phyloP scores from a whole-genome alignment of 148 eudicot genomes.

The Cornus kousa region DNA sequence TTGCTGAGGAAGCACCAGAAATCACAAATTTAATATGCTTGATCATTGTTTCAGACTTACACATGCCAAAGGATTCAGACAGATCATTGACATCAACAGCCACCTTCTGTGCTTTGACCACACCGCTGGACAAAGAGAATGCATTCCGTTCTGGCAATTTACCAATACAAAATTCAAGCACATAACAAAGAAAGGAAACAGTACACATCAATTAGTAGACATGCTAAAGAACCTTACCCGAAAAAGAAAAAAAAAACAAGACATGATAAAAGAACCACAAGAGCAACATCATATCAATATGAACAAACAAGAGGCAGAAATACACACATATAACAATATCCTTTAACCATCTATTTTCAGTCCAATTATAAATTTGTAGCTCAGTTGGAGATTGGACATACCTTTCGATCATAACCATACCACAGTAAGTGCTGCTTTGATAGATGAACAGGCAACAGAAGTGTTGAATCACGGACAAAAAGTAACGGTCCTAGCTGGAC shows the following conservation, averaged over 20 bases:
- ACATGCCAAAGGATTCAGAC: slow-evolving; percentile 90
- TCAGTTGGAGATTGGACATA: slow-evolving; percentile 19
- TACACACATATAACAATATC: too few species aligned
- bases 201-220: too few species aligned
- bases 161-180: slow-evolving; percentile 1
- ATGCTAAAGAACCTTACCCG: too few species aligned
- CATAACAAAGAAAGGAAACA: not conserved
- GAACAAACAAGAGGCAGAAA: not conserved
- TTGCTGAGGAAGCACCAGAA: not conserved
- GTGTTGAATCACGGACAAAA: slow-evolving; percentile 89
- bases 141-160: slow-evolving; percentile 74
- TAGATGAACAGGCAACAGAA: slow-evolving; percentile 88
- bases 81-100: slow-evolving; percentile 97
- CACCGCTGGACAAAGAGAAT: slow-evolving; percentile 92
- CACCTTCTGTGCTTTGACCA: slow-evolving; percentile 99
- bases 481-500: slow-evolving; percentile 97
- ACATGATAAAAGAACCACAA: too few species aligned
- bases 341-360: not conserved
- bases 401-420: slow-evolving; percentile 99
- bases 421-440: slow-evolving; percentile 95
- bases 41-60: slow-evolving; percentile 46
- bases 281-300: not conserved
- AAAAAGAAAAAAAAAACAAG: not conserved
- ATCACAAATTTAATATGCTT: not conserved
- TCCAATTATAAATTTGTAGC: not conserved